Evolutionary conservation across 78 protist species (phyloP).

Genomic region (Capsaspora owczarzaki): DNA sequence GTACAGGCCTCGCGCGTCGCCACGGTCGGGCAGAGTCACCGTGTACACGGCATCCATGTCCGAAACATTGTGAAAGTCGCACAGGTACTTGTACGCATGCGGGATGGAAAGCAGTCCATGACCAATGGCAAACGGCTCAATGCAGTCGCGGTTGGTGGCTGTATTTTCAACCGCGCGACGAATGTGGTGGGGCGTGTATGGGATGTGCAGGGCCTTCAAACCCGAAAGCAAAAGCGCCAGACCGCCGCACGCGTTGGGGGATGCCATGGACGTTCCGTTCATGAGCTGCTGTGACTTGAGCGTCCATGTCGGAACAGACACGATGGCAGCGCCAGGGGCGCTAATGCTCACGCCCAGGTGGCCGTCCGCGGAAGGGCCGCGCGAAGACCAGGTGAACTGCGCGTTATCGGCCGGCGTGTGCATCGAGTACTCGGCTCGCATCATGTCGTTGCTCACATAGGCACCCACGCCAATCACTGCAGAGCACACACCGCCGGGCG

Average conservation of each 20-base stretch:
- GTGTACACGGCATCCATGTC: not conserved
- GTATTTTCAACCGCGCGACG: not conserved
- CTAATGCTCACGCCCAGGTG: constrained; percentile 24
- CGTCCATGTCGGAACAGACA: constrained; percentile 56
- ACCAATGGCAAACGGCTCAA: not conserved
- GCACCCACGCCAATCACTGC: constrained; percentile 61
- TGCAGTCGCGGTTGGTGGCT: not conserved
- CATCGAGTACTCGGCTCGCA: constrained; percentile 41
- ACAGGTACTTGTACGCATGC: not conserved
- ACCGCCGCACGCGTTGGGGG: constrained; percentile 28
- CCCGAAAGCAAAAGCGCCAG: constrained; percentile 18
- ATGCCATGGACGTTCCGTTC: constrained; percentile 76
- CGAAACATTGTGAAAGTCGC: not conserved
- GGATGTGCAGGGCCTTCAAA: not conserved
- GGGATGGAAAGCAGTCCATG: not conserved
- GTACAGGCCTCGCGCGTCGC: not conserved
- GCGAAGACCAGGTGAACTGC: constrained; percentile 63
- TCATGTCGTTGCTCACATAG: constrained; percentile 28
- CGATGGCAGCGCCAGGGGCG: constrained; percentile 78
- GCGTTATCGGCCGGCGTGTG: constrained; percentile 1
- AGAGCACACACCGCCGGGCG: constrained; percentile 50
- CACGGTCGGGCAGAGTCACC: not conserved
- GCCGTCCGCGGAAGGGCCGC: constrained; percentile 67
- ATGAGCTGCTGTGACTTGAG: constrained; percentile 36
- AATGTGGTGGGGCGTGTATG: not conserved